Evolutionary conservation across 139 green algal genomes (phyloP), one percentile per base, ranked within the genome.

Genomic region (Coelastrella sp.): DNA sequence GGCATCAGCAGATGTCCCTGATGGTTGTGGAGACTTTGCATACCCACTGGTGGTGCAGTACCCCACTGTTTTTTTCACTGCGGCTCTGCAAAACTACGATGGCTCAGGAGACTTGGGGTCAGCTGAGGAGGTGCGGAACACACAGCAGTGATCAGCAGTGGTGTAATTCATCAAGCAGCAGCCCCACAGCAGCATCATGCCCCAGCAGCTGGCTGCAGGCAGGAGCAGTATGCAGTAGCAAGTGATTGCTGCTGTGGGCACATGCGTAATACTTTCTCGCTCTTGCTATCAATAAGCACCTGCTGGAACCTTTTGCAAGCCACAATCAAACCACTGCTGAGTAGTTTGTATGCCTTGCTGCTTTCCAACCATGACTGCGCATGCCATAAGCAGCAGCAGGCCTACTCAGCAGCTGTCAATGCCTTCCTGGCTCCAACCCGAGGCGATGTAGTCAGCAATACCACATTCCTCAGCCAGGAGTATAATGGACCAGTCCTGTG

Each of bases 21-120:
- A 58, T 60, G 74, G 74, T 24, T 87, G 63, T 15, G 61, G 66
- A 10, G 7, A 88, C 35, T 90, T 68, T 24, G 24, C 6, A 0
- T 90, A 90, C 72, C 86, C 86, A 20, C 57, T n/a, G 17, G 73
- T 63, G 25, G 74, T 49, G 7, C 58, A 49, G 58, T 65, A 78
- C 57, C 86, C 86, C 8, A 85, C 86, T 27, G 86, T 90, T 5
- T 90, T 78, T 74, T 90, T 90, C 22, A 90, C 86, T 15, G 60
- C 58, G 14, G 15, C 14, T 9, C 59, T 90, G 74, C 58, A 63
- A 70, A 25, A 24, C 7, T 76, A n/a, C 24, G 35, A 49, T 25
- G 11, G 49, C 75, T 56, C 84, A 19, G 63, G 27, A 17, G 61
- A 73, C 7, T n/a, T 88, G 66, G 68, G 84, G 3, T 57, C 35